These are phyloP conservation scores for Colletotrichum gloeosporioides DNA, from an alignment of 2,329 filamentous ascomycete species.

Conservation along the genomic window DNA sequence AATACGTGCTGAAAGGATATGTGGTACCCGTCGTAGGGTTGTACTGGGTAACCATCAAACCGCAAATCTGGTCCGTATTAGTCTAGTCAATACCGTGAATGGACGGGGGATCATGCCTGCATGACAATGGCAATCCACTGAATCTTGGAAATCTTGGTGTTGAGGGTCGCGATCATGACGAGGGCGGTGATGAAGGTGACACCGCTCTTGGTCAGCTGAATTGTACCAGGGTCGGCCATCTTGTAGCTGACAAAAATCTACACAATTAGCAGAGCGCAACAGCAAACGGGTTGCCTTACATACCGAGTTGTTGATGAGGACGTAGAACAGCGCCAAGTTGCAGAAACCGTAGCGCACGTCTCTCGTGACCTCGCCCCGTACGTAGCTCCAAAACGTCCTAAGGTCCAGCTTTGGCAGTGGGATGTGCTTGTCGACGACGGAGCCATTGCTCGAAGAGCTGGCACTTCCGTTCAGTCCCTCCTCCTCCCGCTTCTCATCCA, in stretches of 20 bases:
- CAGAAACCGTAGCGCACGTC: slow-evolving; percentile 35
- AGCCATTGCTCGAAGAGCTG: slow-evolving; percentile 1
- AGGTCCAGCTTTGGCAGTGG: slow-evolving; percentile 10
- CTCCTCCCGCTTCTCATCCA: slow-evolving; percentile 25
- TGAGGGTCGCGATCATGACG: slow-evolving; percentile 31
- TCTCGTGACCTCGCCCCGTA: slow-evolving; percentile 28
- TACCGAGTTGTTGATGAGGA: slow-evolving; percentile 38
- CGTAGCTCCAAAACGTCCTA: slow-evolving; percentile 24
- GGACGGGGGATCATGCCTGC: slow-evolving; percentile 25
- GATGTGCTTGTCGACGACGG: slow-evolving; percentile 4
- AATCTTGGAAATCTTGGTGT: slow-evolving; percentile 29
- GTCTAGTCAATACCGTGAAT: not conserved
- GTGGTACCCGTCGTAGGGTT: slow-evolving; percentile 29
- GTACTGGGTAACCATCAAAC: slow-evolving; percentile 35
- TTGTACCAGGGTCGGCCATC: slow-evolving; percentile 36
- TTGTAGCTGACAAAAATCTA: slow-evolving; percentile 36
- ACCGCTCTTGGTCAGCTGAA: slow-evolving; percentile 34
- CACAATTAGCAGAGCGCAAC: slow-evolving; percentile 11
- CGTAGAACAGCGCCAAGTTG: slow-evolving; percentile 36
- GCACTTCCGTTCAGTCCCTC: slow-evolving; percentile 18
- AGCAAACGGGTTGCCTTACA: not conserved
- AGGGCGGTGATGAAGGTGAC: slow-evolving; percentile 35
- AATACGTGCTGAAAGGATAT: slow-evolving; percentile 33
- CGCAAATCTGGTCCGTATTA: slow-evolving; percentile 27
- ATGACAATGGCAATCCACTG: slow-evolving; percentile 37